These are phyloP conservation scores for Lodderomyces orthopsilosis DNA, from an alignment of 1,139 yeast genomes.

Conservation along the genomic window DNA sequence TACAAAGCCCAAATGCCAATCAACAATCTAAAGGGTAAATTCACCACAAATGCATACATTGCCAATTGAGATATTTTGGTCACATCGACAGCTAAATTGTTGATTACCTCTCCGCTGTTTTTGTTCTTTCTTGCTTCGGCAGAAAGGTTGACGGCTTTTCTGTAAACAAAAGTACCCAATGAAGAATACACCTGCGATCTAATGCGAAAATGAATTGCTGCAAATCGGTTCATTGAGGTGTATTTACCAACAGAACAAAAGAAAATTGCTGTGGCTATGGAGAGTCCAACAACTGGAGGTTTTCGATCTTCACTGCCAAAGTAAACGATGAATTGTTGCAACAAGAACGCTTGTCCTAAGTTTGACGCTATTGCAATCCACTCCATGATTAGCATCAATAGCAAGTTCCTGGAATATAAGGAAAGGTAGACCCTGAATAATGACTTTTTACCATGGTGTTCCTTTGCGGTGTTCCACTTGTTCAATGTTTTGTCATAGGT, in stretches of 20 bases:
- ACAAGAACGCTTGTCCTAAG: slow-evolving; percentile 28
- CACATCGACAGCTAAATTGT: slow-evolving; percentile 37
- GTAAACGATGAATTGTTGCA: slow-evolving; percentile 28
- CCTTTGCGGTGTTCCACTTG: slow-evolving; percentile 24
- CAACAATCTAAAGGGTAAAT: slow-evolving; percentile 29
- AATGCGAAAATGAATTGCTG: slow-evolving; percentile 17
- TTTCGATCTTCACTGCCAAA: slow-evolving; percentile 14
- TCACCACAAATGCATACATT: slow-evolving; percentile 22
- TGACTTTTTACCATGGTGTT: slow-evolving; percentile 25
- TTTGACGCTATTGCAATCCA: slow-evolving; percentile 19
- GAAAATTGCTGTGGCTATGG: slow-evolving; percentile 27
- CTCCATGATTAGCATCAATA: slow-evolving; percentile 16
- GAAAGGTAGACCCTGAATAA: slow-evolving; percentile 15
- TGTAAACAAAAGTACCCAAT: slow-evolving; percentile 28
- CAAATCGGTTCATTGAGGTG: slow-evolving; percentile 24
- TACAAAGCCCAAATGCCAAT: slow-evolving; percentile 27
- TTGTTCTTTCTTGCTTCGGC: slow-evolving; percentile 35
- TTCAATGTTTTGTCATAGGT: slow-evolving; percentile 20
- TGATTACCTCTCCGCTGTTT: slow-evolving; percentile 38
- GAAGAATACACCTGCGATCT: slow-evolving; percentile 19
- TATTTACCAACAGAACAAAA: slow-evolving; percentile 22
- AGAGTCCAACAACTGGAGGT: slow-evolving; percentile 28
- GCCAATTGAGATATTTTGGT: slow-evolving; percentile 23
- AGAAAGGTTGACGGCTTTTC: slow-evolving; percentile 32
- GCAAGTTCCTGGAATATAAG: slow-evolving; percentile 9